phyloP scores from a whole-genome alignment of 176 grass and related monocot species.

The Aegilops speltoides region DNA sequence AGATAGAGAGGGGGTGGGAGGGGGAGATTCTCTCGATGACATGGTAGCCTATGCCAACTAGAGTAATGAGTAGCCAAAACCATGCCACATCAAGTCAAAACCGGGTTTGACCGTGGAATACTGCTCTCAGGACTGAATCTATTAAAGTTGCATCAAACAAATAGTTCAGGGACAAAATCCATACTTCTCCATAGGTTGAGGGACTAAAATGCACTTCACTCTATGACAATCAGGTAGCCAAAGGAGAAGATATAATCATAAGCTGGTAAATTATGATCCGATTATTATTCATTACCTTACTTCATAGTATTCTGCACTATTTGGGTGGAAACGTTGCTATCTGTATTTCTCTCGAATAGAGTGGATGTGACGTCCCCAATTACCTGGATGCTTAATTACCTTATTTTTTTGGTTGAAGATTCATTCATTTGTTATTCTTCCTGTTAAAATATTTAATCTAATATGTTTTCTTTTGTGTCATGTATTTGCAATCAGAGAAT shows the following conservation, averaged over 20 bases:
- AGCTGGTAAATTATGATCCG: background rate
- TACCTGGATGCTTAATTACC: background rate
- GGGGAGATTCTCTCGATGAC: no score
- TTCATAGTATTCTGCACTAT: background rate
- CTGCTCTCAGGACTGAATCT: no score
- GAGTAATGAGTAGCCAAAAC: no score
- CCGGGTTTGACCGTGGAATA: no score
- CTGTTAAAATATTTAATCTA: background rate
- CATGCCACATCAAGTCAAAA: no score
- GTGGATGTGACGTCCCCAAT: background rate
- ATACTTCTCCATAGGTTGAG: no score
- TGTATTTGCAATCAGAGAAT: slow-evolving; percentile 44
- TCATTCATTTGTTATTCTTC: background rate
- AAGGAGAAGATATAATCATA: background rate
- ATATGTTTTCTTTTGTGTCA: background rate
- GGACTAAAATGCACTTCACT: no score
- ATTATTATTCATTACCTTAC: background rate
- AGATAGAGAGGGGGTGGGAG: no score
- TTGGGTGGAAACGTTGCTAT: background rate
- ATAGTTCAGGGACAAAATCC: no score
- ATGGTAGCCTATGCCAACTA: no score
- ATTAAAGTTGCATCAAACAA: no score
- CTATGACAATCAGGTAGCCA: background rate
- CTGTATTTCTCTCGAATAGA: background rate
- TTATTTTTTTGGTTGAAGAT: background rate